These are phyloP conservation scores for Silene latifolia DNA, from an alignment of 148 eudicot species.

Conservation along the genomic window DNA sequence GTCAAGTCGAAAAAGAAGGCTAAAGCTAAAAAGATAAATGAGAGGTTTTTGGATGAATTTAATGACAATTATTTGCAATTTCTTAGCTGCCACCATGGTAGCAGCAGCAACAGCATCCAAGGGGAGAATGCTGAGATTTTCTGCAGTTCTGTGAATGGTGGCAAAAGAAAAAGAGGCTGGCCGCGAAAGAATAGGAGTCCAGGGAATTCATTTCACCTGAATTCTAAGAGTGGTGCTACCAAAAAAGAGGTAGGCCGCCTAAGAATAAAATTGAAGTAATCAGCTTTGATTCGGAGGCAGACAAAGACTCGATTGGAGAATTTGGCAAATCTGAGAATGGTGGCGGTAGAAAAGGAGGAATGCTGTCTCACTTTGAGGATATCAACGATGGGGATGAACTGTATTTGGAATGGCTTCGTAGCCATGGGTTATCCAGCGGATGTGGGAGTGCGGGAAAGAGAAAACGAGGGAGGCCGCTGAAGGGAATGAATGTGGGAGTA, in stretches of 20 bases:
- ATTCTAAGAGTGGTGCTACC: background rate
- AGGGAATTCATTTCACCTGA: background rate
- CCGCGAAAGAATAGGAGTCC: background rate
- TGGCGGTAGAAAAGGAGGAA: background rate
- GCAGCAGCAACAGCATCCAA: too few relatives aligned
- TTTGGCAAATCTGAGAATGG: background rate
- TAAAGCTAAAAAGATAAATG: background rate
- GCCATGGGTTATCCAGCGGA: background rate
- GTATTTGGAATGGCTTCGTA: background rate
- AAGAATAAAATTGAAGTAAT: background rate
- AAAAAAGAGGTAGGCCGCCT: background rate
- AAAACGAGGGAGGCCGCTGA: background rate
- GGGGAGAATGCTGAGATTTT: too few relatives aligned
- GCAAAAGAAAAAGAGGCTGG: background rate
- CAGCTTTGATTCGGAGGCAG: background rate
- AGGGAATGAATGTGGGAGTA: background rate
- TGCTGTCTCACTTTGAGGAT: background rate
- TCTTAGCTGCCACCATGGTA: background rate
- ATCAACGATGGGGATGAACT: background rate
- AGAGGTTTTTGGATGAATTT: background rate
- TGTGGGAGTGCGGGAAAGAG: background rate
- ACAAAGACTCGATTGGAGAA: background rate
- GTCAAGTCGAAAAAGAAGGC: background rate
- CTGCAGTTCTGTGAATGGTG: background rate
- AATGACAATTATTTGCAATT: background rate